Percentiles rank a stretch among this genome's conserved stretches.
Evolutionary conservation across 768 basidiomycete species (phyloP).

Genomic region (Podaxis rugospora): DNA sequence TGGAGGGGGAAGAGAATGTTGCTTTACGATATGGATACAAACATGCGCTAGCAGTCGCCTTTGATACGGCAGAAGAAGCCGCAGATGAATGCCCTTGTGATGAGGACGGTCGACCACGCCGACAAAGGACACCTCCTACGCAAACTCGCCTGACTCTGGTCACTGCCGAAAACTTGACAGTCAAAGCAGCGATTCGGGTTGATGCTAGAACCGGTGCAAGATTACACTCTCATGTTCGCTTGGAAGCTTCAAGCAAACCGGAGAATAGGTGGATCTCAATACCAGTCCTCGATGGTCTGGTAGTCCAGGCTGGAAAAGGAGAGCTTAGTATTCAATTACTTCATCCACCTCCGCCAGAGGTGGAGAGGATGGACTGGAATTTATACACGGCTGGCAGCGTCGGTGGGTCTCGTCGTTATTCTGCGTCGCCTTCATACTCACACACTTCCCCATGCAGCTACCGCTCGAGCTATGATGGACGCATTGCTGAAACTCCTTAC

Average conservation of each 20-base stretch:
- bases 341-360: slow-evolving; percentile 60
- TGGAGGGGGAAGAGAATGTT: slow-evolving; percentile 13
- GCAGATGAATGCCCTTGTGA: slow-evolving; percentile 64
- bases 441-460: slow-evolving; percentile 33
- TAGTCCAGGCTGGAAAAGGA: slow-evolving; percentile 47
- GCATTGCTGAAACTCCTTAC: slow-evolving; percentile 44
- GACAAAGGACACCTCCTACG: slow-evolving; percentile 38
- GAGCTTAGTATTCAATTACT: slow-evolving; percentile 50
- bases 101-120: slow-evolving; percentile 50
- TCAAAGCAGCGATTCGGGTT: slow-evolving; percentile 52
- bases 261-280: slow-evolving; percentile 43
- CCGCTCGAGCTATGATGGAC: slow-evolving; percentile 62
- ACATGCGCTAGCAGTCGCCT: slow-evolving; percentile 51
- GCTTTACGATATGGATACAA: slow-evolving; percentile 41
- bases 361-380: slow-evolving; percentile 56
- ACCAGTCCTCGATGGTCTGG: slow-evolving; percentile 55
- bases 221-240: slow-evolving; percentile 62
- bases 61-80: slow-evolving; percentile 65
- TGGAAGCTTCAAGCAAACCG: slow-evolving; percentile 53
- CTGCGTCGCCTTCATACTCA: not conserved
- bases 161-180: slow-evolving; percentile 25
- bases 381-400: slow-evolving; percentile 59
- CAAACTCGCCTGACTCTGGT: slow-evolving; percentile 35
- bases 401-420: slow-evolving; percentile 29
- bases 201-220: slow-evolving; percentile 46